Base-by-base conservation (phyloP, 768 basidiomycete genomes). In the Boletus huronensis region DNA sequence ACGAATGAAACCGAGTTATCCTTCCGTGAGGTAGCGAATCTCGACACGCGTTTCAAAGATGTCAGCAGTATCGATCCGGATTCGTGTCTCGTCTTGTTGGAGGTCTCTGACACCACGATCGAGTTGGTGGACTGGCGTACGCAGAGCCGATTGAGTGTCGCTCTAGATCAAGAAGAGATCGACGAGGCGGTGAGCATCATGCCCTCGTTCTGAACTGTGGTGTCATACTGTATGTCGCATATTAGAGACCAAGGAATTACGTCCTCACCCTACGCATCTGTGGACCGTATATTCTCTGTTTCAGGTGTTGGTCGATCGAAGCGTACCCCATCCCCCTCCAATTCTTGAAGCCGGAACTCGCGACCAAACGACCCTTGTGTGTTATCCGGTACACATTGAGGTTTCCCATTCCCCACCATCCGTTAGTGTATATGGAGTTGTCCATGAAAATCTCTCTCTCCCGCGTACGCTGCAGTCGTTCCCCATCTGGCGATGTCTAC, bases 281-380 rank as follows among this genome's bases (percentile, higher is more conserved):
- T 39, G 81, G 77, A 2, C 68, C 72, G 0, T 77, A 79, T 53
- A 60, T 84, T n/a, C 66, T 85, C 6, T 72, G 79, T 29, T 74
- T 84, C 62, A 79, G 76, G 51, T 66, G 72, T 0, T 75, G 74
- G 5, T 77, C 80, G 1, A 55, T 85, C 35, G 80, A 84, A 43
- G 64, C 82, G 2, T 74, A 21, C 43, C 65, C 42, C 39, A 56
- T 46, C 26, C 60, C 53, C 26, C 46, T 40, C n/a, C 42, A 31
- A 60, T 23, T 47, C 36, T 9, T 48, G 23, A 67, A 48, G 40
- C 21, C 19, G 2, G n/a, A 41, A 41, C 17, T 2, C 7, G 39
- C 32, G 26, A 21, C 28, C 54, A 40, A 41, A 32, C 17, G 2
- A 43, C 40, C 42, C 39, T 41, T 61, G 36, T n/a, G n/a, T n/a